These are phyloP conservation scores for Rhododendron griersonianum DNA, from an alignment of 148 eudicot species.

Conservation along the genomic window DNA sequence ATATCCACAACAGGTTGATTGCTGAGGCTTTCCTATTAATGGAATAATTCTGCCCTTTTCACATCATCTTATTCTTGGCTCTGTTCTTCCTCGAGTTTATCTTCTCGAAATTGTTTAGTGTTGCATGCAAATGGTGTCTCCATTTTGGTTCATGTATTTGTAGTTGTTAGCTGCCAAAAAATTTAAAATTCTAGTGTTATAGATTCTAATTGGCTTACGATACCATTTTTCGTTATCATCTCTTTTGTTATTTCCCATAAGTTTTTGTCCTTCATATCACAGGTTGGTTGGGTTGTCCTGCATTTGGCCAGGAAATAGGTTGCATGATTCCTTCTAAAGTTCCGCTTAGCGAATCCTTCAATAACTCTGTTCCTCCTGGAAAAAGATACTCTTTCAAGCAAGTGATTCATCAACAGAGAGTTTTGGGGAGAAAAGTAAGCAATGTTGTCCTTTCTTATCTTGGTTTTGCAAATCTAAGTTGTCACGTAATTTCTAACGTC, in stretches of 20 bases:
- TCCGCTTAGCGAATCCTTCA: constrained; percentile 76
- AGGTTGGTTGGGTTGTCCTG: constrained; percentile 98
- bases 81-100: neutral
- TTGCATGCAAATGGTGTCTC: neutral
- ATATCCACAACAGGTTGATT: neutral
- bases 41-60: neutral
- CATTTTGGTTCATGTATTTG: neutral
- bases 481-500: neutral
- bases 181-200: neutral
- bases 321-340: constrained; percentile 86
- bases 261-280: constrained; percentile 8
- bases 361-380: constrained; percentile 63
- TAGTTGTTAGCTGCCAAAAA: neutral
- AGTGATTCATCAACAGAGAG: constrained; percentile 64
- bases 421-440: constrained; percentile 66
- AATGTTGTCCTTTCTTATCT: constrained; percentile 4
- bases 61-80: neutral
- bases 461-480: neutral
- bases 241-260: neutral
- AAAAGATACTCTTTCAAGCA: constrained; percentile 87
- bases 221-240: neutral
- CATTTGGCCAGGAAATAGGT: constrained; percentile 64
- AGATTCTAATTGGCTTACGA: neutral
- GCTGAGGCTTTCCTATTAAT: neutral
- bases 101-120: neutral